Conservation (phyloP, 2,329 filamentous ascomycete species). For the Hymenoscyphus scutula region DNA sequence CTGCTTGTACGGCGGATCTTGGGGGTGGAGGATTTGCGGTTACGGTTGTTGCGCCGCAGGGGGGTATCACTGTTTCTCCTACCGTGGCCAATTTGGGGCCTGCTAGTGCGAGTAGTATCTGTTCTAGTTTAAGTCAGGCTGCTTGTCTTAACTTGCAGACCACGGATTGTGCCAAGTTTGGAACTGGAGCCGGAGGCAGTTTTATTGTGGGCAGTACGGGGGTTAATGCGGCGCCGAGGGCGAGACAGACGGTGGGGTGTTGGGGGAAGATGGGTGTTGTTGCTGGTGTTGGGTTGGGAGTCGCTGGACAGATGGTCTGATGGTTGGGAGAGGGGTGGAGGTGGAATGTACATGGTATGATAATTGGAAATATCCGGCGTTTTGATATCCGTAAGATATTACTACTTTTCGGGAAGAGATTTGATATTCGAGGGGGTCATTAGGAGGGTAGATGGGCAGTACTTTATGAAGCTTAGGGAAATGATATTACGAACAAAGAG, state of each 20-base stretch:
- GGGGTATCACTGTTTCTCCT: conserved; percentile 51
- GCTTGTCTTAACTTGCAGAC: conserved; percentile 45
- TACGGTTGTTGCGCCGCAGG: conserved; percentile 54
- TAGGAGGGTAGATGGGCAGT: neutral
- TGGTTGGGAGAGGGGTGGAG: neutral
- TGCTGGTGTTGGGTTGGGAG: conserved; percentile 29
- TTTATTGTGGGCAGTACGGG: conserved; percentile 24
- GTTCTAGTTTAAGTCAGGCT: conserved; percentile 52
- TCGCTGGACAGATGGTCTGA: conserved; percentile 26
- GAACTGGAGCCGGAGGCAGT: conserved; percentile 11
- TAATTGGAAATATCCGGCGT: neutral
- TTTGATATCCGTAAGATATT: neutral
- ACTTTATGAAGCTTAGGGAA: neutral
- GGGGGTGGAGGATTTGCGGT: conserved; percentile 47
- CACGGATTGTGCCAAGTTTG: conserved; percentile 33
- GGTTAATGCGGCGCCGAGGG: conserved; percentile 25
- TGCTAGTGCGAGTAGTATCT: conserved; percentile 51
- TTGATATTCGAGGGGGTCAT: neutral
- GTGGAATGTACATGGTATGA: neutral
- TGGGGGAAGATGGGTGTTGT: conserved; percentile 26
- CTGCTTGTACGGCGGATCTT: conserved; percentile 51
- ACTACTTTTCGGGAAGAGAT: neutral
- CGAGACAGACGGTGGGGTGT: conserved; percentile 28
- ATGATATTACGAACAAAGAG: neutral
- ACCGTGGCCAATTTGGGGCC: conserved; percentile 40